Evolutionary conservation across 1,284 basidiomycete genomes (phyloP), one percentile per base, ranked within the genome.

Genomic region (Ceratobasidium sp.): DNA sequence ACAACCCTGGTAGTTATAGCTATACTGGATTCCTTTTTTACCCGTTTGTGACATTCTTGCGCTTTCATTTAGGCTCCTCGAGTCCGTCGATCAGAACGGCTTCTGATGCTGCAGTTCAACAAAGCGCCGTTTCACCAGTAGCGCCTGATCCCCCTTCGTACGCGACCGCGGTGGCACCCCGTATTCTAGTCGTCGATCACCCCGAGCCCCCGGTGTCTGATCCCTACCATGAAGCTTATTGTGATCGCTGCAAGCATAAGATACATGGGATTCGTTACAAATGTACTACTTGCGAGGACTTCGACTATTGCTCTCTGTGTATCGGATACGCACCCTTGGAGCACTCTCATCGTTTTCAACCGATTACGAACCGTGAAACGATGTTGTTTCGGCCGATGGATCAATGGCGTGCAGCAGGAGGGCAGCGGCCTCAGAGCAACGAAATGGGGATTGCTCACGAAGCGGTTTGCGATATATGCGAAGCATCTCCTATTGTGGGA

Each of bases 231-330:
- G 64, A 53, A 16, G 64, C 64, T 18, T 53, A 18, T 41, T 67
- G 64, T 26, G 64, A 67, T 18, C 41, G 64, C 9, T 67, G 64
- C 52, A 53, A 67, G 10, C 34, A 36, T 10, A 55, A 23, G 28
- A 67, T 67, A 67, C 52, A 26, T 41, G 50, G 50, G n/a, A 41
- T 67, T 39, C 64, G 64, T 14, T 67, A 67, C 52, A 67, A 67
- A 28, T 67, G 64, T 36, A 32, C 21, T 21, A 43, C 36, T 4
- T 67, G 64, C 39, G 36, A 43, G 10, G 64, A 67, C 50, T 67
- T 67, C 21, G 64, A 67, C 39, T 67, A 67, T 30, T 67, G 64
- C 50, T 32, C 30, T 4, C 30, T 67, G 18, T 67, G 64, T 50
- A 67, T 67, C 16, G 64, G 50, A 39, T 67, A 53, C 45, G 64